Evolutionary conservation across 2,329 filamentous ascomycete species (phyloP).

Genomic region (Apiospora koreana): DNA sequence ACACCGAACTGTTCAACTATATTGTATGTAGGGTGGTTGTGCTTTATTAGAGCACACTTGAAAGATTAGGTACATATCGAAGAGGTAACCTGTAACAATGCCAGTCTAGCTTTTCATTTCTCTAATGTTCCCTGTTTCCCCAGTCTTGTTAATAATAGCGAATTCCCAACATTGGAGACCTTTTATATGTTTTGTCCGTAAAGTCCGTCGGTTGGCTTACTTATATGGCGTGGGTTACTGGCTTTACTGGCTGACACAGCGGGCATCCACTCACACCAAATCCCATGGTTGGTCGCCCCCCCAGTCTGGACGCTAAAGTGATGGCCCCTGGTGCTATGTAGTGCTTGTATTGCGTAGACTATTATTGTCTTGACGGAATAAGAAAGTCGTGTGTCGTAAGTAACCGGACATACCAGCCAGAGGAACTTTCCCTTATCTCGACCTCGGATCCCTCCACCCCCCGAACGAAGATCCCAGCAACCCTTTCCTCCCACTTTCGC

Average conservation of each 20-base stretch:
- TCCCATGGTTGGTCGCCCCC: background rate
- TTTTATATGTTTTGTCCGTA: background rate
- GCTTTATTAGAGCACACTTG: background rate
- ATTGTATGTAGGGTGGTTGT: no score
- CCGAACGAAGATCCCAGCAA: background rate
- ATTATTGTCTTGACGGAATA: slow-evolving; percentile 7
- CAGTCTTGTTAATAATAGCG: background rate
- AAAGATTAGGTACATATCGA: background rate
- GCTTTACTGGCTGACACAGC: background rate
- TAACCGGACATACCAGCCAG: background rate
- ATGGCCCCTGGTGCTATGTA: background rate
- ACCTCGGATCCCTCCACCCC: slow-evolving; percentile 1
- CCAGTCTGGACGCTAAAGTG: background rate
- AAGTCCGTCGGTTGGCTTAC: background rate
- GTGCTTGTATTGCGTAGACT: slow-evolving; percentile 12
- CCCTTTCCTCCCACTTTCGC: background rate
- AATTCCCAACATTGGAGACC: background rate
- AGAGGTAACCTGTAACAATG: background rate
- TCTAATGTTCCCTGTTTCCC: background rate
- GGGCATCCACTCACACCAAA: slow-evolving; percentile 4
- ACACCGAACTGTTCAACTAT: background rate
- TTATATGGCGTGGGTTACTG: background rate
- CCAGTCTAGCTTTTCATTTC: background rate
- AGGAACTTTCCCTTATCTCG: slow-evolving; percentile 9
- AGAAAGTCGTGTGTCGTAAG: slow-evolving; percentile 2